phyloP scores from a whole-genome alignment of 2,329 filamentous ascomycete genomes.

The Colletotrichum incanum region DNA sequence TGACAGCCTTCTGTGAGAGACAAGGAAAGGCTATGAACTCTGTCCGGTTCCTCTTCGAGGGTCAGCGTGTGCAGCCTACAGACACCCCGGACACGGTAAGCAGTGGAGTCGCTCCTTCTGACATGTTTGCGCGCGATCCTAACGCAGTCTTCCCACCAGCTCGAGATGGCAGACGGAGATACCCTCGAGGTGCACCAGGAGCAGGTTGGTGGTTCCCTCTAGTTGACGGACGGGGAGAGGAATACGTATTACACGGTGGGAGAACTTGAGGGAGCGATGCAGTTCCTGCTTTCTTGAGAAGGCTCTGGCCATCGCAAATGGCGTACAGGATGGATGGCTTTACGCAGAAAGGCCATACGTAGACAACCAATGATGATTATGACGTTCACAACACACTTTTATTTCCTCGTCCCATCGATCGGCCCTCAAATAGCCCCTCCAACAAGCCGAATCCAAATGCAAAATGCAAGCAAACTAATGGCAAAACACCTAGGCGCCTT shows the following conservation, averaged over 20 bases:
- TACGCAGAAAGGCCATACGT: constrained; percentile 15
- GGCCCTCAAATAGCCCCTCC: neutral
- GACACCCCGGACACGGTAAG: constrained; percentile 95
- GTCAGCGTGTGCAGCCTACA: constrained; percentile 88
- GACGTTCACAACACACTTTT: constrained; percentile 31
- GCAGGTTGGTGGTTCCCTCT: constrained; percentile 83
- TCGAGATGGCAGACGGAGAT: constrained; percentile 97
- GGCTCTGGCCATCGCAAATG: constrained; percentile 19
- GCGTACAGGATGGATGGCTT: constrained; percentile 27
- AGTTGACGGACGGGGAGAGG: neutral
- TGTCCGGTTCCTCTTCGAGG: constrained; percentile 96
- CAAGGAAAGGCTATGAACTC: constrained; percentile 90
- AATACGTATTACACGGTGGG: constrained; percentile 10
- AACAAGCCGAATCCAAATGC: neutral
- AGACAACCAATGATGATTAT: constrained; percentile 41
- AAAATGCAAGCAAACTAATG: neutral
- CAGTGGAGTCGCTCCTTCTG: constrained; percentile 46
- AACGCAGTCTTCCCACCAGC: constrained; percentile 65
- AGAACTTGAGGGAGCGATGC: constrained; percentile 10
- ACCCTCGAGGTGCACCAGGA: constrained; percentile 98
- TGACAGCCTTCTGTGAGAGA: constrained; percentile 97
- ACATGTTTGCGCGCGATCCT: constrained; percentile 35
- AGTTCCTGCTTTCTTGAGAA: constrained; percentile 23
- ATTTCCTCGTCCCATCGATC: neutral
- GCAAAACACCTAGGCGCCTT: constrained; percentile 2